A percentile compares a stretch with the other conserved stretches of the same genome.
These are phyloP conservation scores for Colletotrichum costaricense DNA, from an alignment of 2,329 filamentous ascomycete genomes.

Conservation along the genomic window DNA sequence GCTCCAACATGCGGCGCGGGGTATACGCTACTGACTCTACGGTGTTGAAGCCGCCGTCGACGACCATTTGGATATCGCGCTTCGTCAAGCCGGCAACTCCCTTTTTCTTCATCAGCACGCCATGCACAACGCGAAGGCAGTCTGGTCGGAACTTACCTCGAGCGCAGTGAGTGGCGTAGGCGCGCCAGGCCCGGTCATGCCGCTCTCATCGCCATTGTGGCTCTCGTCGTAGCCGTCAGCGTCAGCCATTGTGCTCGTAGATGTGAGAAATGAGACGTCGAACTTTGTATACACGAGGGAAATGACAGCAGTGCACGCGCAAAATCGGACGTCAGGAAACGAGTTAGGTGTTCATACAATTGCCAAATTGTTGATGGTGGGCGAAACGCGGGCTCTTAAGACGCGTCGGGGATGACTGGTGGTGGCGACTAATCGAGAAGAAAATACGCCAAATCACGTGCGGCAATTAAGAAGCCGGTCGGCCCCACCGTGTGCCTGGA, in stretches of 20 bases:
- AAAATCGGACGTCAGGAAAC: not conserved
- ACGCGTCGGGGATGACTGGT: slow-evolving; percentile 46
- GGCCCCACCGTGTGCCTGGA: slow-evolving; percentile 21
- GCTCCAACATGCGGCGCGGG: slow-evolving; percentile 84
- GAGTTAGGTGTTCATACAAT: not conserved
- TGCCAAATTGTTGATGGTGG: not conserved
- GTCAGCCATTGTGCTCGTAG: slow-evolving; percentile 53
- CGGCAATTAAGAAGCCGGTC: not conserved
- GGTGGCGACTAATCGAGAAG: slow-evolving; percentile 41
- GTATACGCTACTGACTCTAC: slow-evolving; percentile 97
- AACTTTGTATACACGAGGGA: not conserved
- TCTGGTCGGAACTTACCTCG: slow-evolving; percentile 70
- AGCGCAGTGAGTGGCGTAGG: slow-evolving; percentile 88
- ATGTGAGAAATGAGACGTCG: not conserved
- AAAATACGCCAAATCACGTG: slow-evolving; percentile 54
- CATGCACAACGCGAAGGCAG: not conserved
- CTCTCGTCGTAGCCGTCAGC: slow-evolving; percentile 76
- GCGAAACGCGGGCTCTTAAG: slow-evolving; percentile 23
- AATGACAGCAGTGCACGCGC: not conserved
- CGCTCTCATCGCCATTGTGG: slow-evolving; percentile 74
- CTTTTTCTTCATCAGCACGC: slow-evolving; percentile 55
- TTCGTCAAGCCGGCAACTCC: slow-evolving; percentile 91
- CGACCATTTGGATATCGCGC: slow-evolving; percentile 91
- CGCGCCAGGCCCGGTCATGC: slow-evolving; percentile 86
- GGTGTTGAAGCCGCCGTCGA: slow-evolving; percentile 94